Conservation (phyloP, 2,329 filamentous ascomycete genomes). For the Botryotinia globosa region DNA sequence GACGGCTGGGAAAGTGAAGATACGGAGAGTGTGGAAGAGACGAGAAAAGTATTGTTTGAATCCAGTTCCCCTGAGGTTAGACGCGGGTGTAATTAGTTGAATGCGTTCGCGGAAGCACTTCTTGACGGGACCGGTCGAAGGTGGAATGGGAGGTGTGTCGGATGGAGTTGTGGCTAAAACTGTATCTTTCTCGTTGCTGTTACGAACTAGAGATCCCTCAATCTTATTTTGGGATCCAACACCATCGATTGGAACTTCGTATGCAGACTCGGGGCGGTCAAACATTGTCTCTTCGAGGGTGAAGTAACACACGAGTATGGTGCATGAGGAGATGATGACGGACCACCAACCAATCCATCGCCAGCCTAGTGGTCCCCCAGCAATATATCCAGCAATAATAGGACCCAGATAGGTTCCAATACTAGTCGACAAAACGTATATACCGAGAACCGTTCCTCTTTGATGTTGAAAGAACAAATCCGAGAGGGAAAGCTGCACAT, state of each 20-base stretch:
- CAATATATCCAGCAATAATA: constrained; percentile 51
- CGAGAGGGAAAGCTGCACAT: constrained; percentile 55
- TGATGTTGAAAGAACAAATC: constrained; percentile 59
- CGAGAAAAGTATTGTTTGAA: constrained; percentile 53
- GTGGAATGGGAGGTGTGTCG: constrained; percentile 15
- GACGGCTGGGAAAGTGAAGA: constrained; percentile 57
- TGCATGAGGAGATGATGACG: constrained; percentile 48
- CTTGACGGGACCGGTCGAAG: constrained; percentile 38
- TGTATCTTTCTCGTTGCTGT: constrained; percentile 23
- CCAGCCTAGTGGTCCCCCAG: constrained; percentile 49
- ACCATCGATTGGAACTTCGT: constrained; percentile 36
- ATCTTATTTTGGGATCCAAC: constrained; percentile 15
- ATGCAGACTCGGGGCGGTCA: constrained; percentile 41
- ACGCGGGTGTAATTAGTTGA: constrained; percentile 53
- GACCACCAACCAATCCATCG: constrained; percentile 54
- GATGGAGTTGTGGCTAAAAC: constrained; percentile 20
- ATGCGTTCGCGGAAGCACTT: constrained; percentile 53
- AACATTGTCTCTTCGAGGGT: constrained; percentile 53
- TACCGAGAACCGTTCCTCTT: constrained; percentile 51
- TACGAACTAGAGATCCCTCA: not conserved
- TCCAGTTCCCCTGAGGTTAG: constrained; percentile 52
- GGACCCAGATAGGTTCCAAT: constrained; percentile 56
- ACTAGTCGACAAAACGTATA: constrained; percentile 55
- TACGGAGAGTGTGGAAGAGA: constrained; percentile 53
- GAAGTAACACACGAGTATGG: constrained; percentile 50